Percentiles rank a stretch among this genome's conserved stretches.
phyloP scores from a whole-genome alignment of 1,139 yeast genomes.

The Zygosaccharomyces pseudobailii region DNA sequence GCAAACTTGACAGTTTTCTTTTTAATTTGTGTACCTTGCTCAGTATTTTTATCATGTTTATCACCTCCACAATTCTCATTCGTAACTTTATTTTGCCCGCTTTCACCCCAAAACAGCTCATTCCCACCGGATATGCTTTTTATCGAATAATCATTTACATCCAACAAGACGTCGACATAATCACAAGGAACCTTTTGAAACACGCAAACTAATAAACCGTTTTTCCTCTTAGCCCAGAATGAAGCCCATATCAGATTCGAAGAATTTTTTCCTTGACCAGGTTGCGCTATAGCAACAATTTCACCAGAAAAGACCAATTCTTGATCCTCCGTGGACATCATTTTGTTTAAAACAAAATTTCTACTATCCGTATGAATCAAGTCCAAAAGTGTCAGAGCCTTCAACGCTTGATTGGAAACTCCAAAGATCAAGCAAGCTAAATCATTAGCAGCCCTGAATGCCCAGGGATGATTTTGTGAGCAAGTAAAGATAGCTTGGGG shows the following conservation, averaged over 20 bases:
- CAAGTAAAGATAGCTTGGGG: conserved; percentile 87
- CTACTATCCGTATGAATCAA: conserved; percentile 72
- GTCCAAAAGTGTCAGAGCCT: conserved; percentile 64
- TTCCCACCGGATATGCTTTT: conserved; percentile 23
- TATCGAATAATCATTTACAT: conserved; percentile 23
- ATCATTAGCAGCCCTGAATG: conserved; percentile 79
- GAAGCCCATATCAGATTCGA: conserved; percentile 69
- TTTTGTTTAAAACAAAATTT: conserved; percentile 55
- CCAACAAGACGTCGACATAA: conserved; percentile 57
- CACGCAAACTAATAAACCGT: conserved; percentile 70
- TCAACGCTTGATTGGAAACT: conserved; percentile 59
- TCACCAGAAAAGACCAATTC: conserved; percentile 54
- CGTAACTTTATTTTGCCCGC: conserved; percentile 1
- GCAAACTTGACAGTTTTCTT: conserved; percentile 34
- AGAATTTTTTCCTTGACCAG: conserved; percentile 36
- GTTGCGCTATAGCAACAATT: conserved; percentile 45
- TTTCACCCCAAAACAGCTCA: conserved; percentile 15
- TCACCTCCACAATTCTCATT: conserved; percentile 1
- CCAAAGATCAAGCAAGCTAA: conserved; percentile 87
- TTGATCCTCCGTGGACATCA: conserved; percentile 39
- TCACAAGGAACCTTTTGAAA: conserved; percentile 86
- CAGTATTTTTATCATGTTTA: conserved; percentile 1
- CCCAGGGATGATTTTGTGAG: conserved; percentile 71
- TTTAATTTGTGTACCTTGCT: conserved; percentile 9
- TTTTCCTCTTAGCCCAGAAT: conserved; percentile 79